Evolutionary conservation across 169 alveolate genomes (phyloP), one percentile per base, ranked within the genome.

Genomic region (Eimeria brunetti): DNA sequence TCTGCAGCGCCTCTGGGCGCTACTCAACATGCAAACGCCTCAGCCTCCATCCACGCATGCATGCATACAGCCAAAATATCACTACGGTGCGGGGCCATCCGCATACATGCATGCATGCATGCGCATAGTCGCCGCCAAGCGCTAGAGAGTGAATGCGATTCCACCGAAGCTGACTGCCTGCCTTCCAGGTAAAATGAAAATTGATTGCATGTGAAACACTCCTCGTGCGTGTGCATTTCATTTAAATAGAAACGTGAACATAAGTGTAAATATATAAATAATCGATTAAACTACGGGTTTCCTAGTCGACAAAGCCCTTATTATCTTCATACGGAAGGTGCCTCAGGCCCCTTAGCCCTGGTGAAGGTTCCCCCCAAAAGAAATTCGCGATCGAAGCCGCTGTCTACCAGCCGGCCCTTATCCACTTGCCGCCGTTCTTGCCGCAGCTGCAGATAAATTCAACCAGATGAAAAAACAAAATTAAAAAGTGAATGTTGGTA

Each of bases 401-500:
- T 88, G 58, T 95, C 94, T n/a, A 76, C 49, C 14, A 95, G 76
- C 46, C 96, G 96, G 27, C 95, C 93, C 89, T 62, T 88, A 84
- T 95, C 96, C 58, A 95, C 96, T 53, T 84, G 93, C 6, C 95
- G 84, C 44, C 95, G 90, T 49, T 95, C 95, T n/a, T 84, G 88
- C 36, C 96, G 94, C 38, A 88, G 96, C 96, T 94, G 96, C 60
- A 56, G 30, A 69, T 44, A 64, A 2, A 64, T 9, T 8, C 75
- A 64, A 1, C 75, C 7, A 36, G n/a, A 64, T 20, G 41, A 22
- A 64, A 64, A 60, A 14, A 60, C 58, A 51, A 12, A 6, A 12
- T 12, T 58, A 58, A 16, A 16, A 2, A 18, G 5, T 12, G n/a
- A 2, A 58, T 14, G n/a, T 2, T 2, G 27, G n/a, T 2, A 58